phyloP scores from a whole-genome alignment of 768 basidiomycete species.

The Podaxis sp. region DNA sequence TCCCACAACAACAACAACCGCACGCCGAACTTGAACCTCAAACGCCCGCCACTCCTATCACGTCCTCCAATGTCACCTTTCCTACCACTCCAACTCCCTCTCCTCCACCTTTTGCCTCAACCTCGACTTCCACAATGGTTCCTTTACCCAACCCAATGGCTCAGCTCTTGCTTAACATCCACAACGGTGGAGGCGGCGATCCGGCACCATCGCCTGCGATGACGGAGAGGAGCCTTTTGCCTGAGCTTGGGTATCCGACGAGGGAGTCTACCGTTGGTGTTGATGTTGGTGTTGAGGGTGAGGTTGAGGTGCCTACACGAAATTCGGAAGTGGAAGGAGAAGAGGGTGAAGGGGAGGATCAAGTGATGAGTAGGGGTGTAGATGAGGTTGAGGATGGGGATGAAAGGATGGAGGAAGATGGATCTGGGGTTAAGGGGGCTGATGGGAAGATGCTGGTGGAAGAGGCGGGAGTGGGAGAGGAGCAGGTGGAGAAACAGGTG shows the following conservation, averaged over 20 bases:
- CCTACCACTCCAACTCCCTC: neutral
- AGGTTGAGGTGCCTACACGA: neutral
- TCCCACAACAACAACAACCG: too few species aligned
- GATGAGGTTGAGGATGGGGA: neutral
- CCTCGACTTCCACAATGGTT: neutral
- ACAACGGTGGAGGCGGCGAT: neutral
- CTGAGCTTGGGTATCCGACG: conserved; percentile 10
- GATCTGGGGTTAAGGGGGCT: neutral
- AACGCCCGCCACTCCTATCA: neutral
- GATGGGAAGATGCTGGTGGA: neutral
- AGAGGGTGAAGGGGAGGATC: neutral
- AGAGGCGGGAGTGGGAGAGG: neutral
- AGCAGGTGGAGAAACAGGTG: neutral
- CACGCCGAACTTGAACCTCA: neutral
- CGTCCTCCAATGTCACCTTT: neutral
- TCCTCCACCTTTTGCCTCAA: neutral
- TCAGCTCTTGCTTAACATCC: neutral
- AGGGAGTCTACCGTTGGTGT: neutral
- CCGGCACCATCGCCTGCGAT: neutral
- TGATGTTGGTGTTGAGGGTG: neutral
- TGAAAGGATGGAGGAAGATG: neutral
- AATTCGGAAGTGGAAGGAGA: neutral
- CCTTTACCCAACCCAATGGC: neutral
- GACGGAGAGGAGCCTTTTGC: neutral
- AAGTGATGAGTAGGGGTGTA: neutral